These are phyloP conservation scores for Phytophthora citricola DNA, from an alignment of 352 stramenopile species.

Conservation along the genomic window DNA sequence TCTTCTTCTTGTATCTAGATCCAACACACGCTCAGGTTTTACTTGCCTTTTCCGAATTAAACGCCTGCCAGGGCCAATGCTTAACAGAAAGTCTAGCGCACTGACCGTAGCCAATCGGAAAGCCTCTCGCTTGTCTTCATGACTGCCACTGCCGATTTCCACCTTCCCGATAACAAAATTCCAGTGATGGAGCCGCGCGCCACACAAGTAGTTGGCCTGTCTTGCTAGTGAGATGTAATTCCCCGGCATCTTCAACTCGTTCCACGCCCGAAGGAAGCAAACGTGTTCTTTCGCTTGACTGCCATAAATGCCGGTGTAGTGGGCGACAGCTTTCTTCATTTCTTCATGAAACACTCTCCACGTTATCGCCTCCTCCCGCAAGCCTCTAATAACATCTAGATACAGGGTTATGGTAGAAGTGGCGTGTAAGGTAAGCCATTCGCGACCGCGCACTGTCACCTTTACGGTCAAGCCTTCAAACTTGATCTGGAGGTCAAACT, in stretches of 20 bases:
- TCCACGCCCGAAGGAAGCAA: conserved; percentile 64
- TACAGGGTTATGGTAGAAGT: conserved; percentile 57
- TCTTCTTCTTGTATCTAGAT: conserved; percentile 8
- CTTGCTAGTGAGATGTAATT: conserved; percentile 46
- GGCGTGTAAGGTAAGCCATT: conserved; percentile 56
- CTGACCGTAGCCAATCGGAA: conserved; percentile 52
- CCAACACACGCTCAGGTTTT: conserved; percentile 6
- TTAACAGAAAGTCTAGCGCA: conserved; percentile 55
- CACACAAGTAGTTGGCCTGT: conserved; percentile 59
- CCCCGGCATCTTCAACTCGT: conserved; percentile 47
- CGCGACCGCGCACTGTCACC: conserved; percentile 52
- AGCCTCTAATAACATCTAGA: conserved; percentile 48
- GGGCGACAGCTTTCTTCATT: conserved; percentile 36
- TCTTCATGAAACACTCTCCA: conserved; percentile 59
- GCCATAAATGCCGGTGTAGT: conserved; percentile 24
- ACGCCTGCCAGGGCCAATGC: conserved; percentile 9
- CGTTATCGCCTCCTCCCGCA: conserved; percentile 49
- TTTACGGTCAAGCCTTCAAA: conserved; percentile 44
- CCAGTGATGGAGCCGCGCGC: conserved; percentile 62
- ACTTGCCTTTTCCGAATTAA: conserved; percentile 11
- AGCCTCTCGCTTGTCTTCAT: conserved; percentile 57
- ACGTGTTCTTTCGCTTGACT: conserved; percentile 36
- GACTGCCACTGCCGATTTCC: conserved; percentile 72
- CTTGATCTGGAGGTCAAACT: conserved; percentile 47
- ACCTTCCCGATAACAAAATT: conserved; percentile 68